Conservation (phyloP, 106 monocot species). For the Allium sativum region DNA sequence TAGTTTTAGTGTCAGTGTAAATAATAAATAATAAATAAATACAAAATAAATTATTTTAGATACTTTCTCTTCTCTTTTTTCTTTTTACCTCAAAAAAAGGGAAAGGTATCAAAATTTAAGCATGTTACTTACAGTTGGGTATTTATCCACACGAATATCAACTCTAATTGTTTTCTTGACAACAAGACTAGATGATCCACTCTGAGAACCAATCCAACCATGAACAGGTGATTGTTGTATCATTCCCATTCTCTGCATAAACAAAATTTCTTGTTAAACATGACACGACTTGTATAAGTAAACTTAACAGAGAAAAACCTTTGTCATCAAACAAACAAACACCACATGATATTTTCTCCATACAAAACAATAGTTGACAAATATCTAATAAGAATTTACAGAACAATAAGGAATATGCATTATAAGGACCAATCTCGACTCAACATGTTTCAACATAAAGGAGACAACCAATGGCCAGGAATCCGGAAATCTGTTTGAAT, state of each 20-base stretch:
- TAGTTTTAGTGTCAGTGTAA: too few species aligned
- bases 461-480: neutral
- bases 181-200: constrained; percentile 65
- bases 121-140: constrained; percentile 63
- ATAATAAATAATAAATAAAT: too few species aligned
- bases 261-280: neutral
- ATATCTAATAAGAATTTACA: neutral
- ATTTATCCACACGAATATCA: constrained; percentile 86
- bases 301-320: neutral
- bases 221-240: constrained; percentile 47
- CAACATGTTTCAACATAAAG: neutral
- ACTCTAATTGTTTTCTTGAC: constrained; percentile 91
- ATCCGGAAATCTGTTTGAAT: neutral
- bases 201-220: constrained; percentile 75
- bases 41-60: too few species aligned
- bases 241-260: constrained; percentile 45
- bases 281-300: neutral
- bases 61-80: too few species aligned
- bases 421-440: neutral
- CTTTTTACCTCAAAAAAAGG: too few species aligned
- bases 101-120: neutral
- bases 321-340: neutral
- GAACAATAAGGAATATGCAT: neutral
- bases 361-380: neutral
- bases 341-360: too few species aligned